Base-by-base conservation (phyloP, 164 flowering plant genomes). In the Euptelea pleiosperma region DNA sequence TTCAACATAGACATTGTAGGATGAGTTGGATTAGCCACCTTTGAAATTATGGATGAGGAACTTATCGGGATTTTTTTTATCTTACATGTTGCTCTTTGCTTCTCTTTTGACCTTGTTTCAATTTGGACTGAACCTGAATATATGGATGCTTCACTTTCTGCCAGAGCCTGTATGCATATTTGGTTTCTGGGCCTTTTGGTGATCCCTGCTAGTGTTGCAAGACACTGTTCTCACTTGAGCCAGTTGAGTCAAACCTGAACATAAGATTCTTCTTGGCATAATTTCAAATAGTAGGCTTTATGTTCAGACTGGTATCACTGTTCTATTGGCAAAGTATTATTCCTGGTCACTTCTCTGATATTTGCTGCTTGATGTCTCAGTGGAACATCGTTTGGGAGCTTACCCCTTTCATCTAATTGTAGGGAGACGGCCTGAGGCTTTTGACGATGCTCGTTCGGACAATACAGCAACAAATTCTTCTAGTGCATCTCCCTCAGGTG, bases 401-500 rank as follows among this genome's bases (percentile, higher is more conserved):
- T 40, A 29, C 28, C 8, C 25, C 59, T 47, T 57, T 67, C 21
- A 41, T 46, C 41, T 57, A 65, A 1, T 75, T 62, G 49, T 67
- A 92, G 98, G 89, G 34, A 71, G 64, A 43, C 83, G 72, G 30
- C 65, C 68, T 59, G 97, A 89, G 52, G 56, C 61, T 64, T 67
- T 64, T 70, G 92, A 89, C 70, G 96, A 87, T 67, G 66, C 88
- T 62, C 80, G 78, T 45, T 50, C 68, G 43, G 79, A 64, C 73
- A 62, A 30, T 25, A 29, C 79, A 11, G 60, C 71, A 33, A 57
- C 80, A 30, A 34, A 64, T 33, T 60, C 65, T 30, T 74, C 83
- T 54, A 46, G 70, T 57, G 62, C 87, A 42, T 77, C 78, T 30
- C 66, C 82, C 5, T 65, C 68, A 22, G 65, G 72, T 60, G 89